Conservation (phyloP, 768 basidiomycete species). For the Tricholomella constricta region DNA sequence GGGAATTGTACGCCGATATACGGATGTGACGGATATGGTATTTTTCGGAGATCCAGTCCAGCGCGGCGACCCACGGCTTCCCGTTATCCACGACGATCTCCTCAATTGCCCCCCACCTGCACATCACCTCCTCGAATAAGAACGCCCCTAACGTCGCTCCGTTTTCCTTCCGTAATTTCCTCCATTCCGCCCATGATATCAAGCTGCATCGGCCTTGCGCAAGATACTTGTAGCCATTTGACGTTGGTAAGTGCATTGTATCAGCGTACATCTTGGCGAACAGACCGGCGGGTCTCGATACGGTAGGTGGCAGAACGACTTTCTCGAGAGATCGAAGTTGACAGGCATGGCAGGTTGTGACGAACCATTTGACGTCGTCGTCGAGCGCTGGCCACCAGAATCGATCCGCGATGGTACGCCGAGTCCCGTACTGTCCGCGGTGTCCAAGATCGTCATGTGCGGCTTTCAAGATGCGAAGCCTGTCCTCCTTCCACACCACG, state of each 20-base stretch:
- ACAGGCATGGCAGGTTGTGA: conserved; percentile 34
- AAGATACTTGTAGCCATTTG: conserved; percentile 23
- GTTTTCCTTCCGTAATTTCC: conserved; percentile 22
- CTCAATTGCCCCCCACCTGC: conserved; percentile 38
- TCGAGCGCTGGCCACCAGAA: conserved; percentile 27
- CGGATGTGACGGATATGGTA: conserved; percentile 40
- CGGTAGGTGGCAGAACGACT: conserved; percentile 28
- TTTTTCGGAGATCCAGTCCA: conserved; percentile 14
- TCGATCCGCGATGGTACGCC: not conserved
- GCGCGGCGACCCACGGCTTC: conserved; percentile 26
- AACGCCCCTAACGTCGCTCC: conserved; percentile 21
- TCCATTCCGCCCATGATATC: conserved; percentile 22
- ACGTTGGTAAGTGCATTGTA: conserved; percentile 27
- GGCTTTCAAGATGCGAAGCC: conserved; percentile 20
- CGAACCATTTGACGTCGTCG: conserved; percentile 30
- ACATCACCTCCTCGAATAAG: conserved; percentile 33
- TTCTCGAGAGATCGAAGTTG: conserved; percentile 25
- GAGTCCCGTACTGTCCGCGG: conserved; percentile 9
- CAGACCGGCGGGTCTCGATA: conserved; percentile 23
- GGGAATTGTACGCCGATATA: conserved; percentile 44
- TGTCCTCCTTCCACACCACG: conserved; percentile 13
- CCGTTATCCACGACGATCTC: conserved; percentile 43
- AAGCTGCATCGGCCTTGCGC: conserved; percentile 27
- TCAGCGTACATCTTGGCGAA: conserved; percentile 30
- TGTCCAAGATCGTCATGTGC: conserved; percentile 27